Conservation (phyloP, 2,329 filamentous ascomycete genomes). For the Aspergillus fumigatiaffinis region DNA sequence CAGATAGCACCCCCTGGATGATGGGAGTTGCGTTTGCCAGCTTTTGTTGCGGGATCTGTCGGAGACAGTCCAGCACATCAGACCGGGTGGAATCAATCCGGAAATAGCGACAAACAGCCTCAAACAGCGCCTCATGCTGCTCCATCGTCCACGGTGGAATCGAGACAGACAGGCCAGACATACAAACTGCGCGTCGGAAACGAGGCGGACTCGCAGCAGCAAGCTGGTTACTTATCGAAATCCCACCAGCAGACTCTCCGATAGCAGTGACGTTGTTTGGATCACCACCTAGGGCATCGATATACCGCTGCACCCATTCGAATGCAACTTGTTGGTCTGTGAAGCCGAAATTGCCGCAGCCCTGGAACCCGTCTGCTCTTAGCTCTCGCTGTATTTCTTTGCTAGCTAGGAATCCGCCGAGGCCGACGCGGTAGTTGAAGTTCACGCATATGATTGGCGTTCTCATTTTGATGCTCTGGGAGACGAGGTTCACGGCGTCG, state of each 20-base stretch:
- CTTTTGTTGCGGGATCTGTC: slow-evolving; percentile 19
- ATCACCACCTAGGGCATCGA: slow-evolving; percentile 32
- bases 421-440: slow-evolving; percentile 26
- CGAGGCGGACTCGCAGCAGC: slow-evolving; percentile 12
- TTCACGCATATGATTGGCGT: slow-evolving; percentile 21
- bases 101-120: slow-evolving; percentile 18
- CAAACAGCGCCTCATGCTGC: slow-evolving; percentile 20
- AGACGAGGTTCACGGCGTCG: slow-evolving; percentile 23
- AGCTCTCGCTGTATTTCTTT: slow-evolving; percentile 13
- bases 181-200: slow-evolving; percentile 22
- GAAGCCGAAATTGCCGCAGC: slow-evolving; percentile 39
- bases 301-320: slow-evolving; percentile 34
- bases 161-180: slow-evolving; percentile 20
- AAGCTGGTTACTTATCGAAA: slow-evolving; percentile 25
- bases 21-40: slow-evolving; percentile 20
- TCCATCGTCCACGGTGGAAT: slow-evolving; percentile 22
- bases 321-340: slow-evolving; percentile 31
- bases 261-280: slow-evolving; percentile 27
- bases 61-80: slow-evolving; percentile 16
- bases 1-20: slow-evolving; percentile 20
- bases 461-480: slow-evolving; percentile 14
- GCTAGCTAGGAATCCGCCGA: slow-evolving; percentile 23
- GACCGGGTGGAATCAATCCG: slow-evolving; percentile 11
- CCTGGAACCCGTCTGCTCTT: slow-evolving; percentile 15
- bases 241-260: slow-evolving; percentile 24